Percentiles rank a stretch among this genome's conserved stretches.
phyloP scores from a whole-genome alignment of 179 eudicot genomes.

The Pouteria campechiana region DNA sequence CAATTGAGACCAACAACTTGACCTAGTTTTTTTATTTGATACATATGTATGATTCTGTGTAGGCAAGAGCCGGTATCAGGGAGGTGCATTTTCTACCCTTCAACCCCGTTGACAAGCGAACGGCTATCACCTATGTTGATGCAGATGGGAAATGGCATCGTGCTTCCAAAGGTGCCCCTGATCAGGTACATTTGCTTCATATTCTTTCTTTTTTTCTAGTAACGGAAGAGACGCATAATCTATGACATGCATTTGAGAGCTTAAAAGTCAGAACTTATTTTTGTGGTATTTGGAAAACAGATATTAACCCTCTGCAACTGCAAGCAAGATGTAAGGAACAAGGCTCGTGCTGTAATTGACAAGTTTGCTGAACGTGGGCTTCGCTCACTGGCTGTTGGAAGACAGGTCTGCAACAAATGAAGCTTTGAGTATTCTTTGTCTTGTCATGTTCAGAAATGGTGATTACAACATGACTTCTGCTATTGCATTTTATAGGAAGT shows the following conservation, averaged over 20 bases:
- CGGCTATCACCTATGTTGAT: conserved; percentile 68
- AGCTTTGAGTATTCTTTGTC: neutral
- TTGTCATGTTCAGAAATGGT: neutral
- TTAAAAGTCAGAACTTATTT: neutral
- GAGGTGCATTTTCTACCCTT: conserved; percentile 68
- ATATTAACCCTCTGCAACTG: conserved; percentile 42
- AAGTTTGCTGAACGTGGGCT: conserved; percentile 64
- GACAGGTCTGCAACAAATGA: conserved; percentile 34
- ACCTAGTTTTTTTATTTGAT: too few relatives aligned
- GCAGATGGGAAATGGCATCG: conserved; percentile 54
- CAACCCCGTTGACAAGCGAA: conserved; percentile 70
- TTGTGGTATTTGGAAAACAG: conserved; percentile 10
- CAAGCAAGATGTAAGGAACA: conserved; percentile 42
- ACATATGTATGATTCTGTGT: neutral
- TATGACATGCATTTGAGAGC: neutral
- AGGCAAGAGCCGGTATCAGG: conserved; percentile 73
- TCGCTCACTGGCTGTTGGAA: conserved; percentile 60
- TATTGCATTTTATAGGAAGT: conserved; percentile 28
- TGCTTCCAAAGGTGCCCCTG: conserved; percentile 75
- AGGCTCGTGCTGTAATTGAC: conserved; percentile 46
- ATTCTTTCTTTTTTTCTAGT: neutral
- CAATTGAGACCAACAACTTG: too few relatives aligned
- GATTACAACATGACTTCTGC: neutral
- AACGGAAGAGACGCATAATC: neutral
- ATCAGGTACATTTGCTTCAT: conserved; percentile 30